Conservation (phyloP, 345 rosid genomes). For the Arabidopsis thaliana region DNA sequence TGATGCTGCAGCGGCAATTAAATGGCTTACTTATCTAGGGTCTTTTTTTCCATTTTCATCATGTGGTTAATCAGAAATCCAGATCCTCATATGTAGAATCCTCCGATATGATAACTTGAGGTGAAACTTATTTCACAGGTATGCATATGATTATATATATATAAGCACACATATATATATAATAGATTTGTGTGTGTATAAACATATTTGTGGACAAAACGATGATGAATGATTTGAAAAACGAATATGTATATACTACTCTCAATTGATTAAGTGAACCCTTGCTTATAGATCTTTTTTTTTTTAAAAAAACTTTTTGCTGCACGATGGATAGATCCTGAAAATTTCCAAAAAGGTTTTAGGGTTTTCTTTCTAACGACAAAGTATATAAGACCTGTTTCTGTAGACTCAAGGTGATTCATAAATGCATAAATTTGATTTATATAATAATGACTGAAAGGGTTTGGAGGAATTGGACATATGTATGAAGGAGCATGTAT, state of each 20-base stretch:
- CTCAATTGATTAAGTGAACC: not conserved
- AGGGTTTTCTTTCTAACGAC: constrained; percentile 29
- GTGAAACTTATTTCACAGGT: constrained; percentile 26
- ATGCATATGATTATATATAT: not conserved
- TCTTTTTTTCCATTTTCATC: not conserved
- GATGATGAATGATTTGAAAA: not conserved
- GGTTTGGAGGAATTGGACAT: not conserved
- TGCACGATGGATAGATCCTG: not conserved
- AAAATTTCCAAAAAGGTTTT: not conserved
- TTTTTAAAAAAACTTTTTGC: not conserved
- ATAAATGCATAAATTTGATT: constrained; percentile 2
- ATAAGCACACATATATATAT: not conserved
- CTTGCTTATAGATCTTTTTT: not conserved
- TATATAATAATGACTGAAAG: constrained; percentile 6
- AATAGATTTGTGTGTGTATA: constrained; percentile 11
- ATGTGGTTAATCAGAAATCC: not conserved
- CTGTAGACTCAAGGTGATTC: not conserved
- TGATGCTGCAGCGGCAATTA: constrained; percentile 48
- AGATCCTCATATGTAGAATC: not conserved
- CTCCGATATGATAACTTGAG: not conserved
- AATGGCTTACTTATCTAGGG: constrained; percentile 26
- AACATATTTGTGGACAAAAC: not conserved
- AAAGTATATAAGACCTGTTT: constrained; percentile 9
- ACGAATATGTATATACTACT: not conserved
- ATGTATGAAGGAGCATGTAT: constrained; percentile 12